A percentile compares a stretch with the other conserved stretches of the same genome.
phyloP scores from a whole-genome alignment of 2,329 filamentous ascomycete genomes.

The Botrytis deweyae region DNA sequence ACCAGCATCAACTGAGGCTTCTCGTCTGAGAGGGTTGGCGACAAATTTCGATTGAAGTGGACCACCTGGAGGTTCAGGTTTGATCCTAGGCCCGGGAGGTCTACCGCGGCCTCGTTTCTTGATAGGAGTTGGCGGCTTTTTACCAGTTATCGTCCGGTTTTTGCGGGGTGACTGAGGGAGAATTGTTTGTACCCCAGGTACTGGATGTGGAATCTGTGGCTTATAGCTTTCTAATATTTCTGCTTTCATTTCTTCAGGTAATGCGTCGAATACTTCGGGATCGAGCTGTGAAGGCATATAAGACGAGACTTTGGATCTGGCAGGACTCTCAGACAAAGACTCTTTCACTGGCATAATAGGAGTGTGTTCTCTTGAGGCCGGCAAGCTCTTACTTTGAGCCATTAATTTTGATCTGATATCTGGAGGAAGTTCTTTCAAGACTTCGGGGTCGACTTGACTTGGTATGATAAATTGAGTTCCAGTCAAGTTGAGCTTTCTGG shows the following conservation, averaged over 20 bases:
- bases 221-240: constrained; percentile 76
- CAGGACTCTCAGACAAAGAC: constrained; percentile 35
- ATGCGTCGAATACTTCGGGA: constrained; percentile 74
- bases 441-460: constrained; percentile 74
- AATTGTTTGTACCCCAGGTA: constrained; percentile 38
- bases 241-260: constrained; percentile 82
- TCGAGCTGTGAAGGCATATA: constrained; percentile 72
- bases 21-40: constrained; percentile 38
- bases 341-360: constrained; percentile 33
- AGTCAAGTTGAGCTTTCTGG: constrained; percentile 72
- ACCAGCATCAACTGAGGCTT: constrained; percentile 57
- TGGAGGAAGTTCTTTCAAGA: constrained; percentile 77
- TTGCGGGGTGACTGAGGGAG: constrained; percentile 54
- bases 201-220: constrained; percentile 27
- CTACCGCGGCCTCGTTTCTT: constrained; percentile 56
- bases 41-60: constrained; percentile 20
- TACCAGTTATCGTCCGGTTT: constrained; percentile 43
- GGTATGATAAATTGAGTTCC: constrained; percentile 94
- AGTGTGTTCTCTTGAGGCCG: constrained; percentile 35
- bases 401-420: constrained; percentile 79
- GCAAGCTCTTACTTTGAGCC: constrained; percentile 49
- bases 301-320: neutral
- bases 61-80: constrained; percentile 8
- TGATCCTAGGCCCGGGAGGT: constrained; percentile 42
- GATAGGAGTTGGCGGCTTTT: constrained; percentile 50